Base-by-base conservation (phyloP, 345 rosid genomes). In the Salix caprea region DNA sequence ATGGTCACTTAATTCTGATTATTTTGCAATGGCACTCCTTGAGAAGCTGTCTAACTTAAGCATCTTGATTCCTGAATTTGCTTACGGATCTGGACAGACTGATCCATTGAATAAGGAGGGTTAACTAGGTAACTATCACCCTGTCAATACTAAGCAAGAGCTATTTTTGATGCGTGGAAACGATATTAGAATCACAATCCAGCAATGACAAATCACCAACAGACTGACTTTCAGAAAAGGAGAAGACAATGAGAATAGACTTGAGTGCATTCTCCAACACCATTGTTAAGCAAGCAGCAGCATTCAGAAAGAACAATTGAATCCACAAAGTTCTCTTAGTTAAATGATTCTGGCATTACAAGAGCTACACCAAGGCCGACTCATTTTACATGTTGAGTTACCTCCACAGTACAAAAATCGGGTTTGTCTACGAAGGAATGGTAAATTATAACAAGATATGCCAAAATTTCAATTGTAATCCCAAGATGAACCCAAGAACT, bases 41-140 rank as follows among this genome's bases (percentile, higher is more conserved):
- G 18, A 28, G 19, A 4, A 30, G 6, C 13, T 40, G 14, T 40
- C 46, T 40, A 6, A 6, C 36, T 46, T 74, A 0, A 36, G 26
- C 48, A 24, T 28, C 12, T 50, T 48, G 19, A 9, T 10, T 60
- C 32, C 69, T 2, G 85, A 85, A 50, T 85, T 85, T 6, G 90
- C 81, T 34, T 77, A 77, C 2, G 88, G 90, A 0, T 74, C 88
- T 2, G 90, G 90, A 6, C 86, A 81, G 32, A 70, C 85, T 70
- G 80, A 85, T 76, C 90, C 88, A 19, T 8, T 40, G 13, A 26
- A 54, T 1, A 65, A 26, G 34, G 36, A 65, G 37, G 68, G 68
- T 30, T 30, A 65, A 56, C 62, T 21, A 56, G 28, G 62, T 24
- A 56, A 9, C 28, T 23, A 9, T 56, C 26, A 56, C 5, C 23